A percentile compares a stretch with the other conserved stretches of the same genome.
Evolutionary conservation across 768 basidiomycete species (phyloP).

Genomic region (Megacollybia marginata): DNA sequence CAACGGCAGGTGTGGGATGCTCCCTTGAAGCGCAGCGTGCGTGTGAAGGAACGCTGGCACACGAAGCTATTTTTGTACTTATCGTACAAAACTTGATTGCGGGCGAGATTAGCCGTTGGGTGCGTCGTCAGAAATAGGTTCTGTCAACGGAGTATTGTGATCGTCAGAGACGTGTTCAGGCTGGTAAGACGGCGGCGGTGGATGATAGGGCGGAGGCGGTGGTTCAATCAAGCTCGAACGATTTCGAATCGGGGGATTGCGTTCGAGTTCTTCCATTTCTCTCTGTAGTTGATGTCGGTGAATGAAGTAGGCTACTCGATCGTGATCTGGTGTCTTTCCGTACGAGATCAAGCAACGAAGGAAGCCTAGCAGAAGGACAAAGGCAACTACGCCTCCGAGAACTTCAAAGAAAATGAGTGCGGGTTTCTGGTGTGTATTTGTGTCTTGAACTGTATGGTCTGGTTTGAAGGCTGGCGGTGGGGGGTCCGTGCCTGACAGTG

Average conservation of each 20-base stretch:
- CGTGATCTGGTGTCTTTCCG: not conserved
- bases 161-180: no score
- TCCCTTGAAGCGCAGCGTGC: no score
- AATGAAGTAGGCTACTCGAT: not conserved
- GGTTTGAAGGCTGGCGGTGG: no score
- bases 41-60: no score
- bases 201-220: not conserved
- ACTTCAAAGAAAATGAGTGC: not conserved
- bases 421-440: not conserved
- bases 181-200: not conserved
- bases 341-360: not conserved
- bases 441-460: no score
- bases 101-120: no score
- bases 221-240: not conserved
- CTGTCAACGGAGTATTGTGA: no score
- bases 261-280: not conserved
- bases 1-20: no score
- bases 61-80: no score
- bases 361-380: not conserved
- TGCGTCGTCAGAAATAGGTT: no score
- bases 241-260: not conserved
- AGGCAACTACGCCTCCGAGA: not conserved
- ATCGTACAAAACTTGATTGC: no score
- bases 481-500: no score
- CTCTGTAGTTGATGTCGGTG: not conserved